A percentile compares a stretch with the other conserved stretches of the same genome.
phyloP scores from a whole-genome alignment of 495 filamentous ascomycete species.

The Penicillium maclennaniae region DNA sequence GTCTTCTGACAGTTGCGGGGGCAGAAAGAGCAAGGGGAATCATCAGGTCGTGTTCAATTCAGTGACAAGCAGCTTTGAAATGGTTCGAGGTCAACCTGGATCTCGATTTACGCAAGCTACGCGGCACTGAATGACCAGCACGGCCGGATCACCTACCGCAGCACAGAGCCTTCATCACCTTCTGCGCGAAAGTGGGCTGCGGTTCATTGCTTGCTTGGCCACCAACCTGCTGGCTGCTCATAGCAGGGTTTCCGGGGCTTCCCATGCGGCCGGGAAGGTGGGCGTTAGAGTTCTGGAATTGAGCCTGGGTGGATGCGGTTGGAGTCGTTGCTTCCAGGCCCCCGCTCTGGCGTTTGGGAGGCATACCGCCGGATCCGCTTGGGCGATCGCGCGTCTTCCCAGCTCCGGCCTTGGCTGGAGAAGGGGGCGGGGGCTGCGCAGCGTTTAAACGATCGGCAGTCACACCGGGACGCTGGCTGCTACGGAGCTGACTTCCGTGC shows the following conservation, averaged over 20 bases:
- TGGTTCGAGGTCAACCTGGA: conserved; percentile 31
- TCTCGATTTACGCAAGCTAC: conserved; percentile 19
- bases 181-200: conserved; percentile 53
- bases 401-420: conserved; percentile 75
- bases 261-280: conserved; percentile 68
- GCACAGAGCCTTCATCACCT: conserved; percentile 79
- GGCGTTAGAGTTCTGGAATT: conserved; percentile 85
- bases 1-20: conserved; percentile 27
- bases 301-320: conserved; percentile 78
- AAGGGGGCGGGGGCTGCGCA: conserved; percentile 85
- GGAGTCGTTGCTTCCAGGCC: conserved; percentile 74
- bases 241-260: conserved; percentile 52
- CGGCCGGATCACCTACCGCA: conserved; percentile 59
- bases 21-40: conserved; percentile 20
- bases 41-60: conserved; percentile 13
- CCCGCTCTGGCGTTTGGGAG: conserved; percentile 72
- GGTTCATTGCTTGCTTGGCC: conserved; percentile 44
- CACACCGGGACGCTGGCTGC: conserved; percentile 59
- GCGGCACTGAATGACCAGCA: conserved; percentile 5
- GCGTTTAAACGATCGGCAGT: conserved; percentile 95
- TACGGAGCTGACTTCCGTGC: conserved; percentile 61
- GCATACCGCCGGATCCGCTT: conserved; percentile 70
- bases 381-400: conserved; percentile 74
- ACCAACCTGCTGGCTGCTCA: conserved; percentile 46
- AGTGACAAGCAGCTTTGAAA: conserved; percentile 15